phyloP scores from a whole-genome alignment of 768 basidiomycete species.

The Boletus subcaerulescens region DNA sequence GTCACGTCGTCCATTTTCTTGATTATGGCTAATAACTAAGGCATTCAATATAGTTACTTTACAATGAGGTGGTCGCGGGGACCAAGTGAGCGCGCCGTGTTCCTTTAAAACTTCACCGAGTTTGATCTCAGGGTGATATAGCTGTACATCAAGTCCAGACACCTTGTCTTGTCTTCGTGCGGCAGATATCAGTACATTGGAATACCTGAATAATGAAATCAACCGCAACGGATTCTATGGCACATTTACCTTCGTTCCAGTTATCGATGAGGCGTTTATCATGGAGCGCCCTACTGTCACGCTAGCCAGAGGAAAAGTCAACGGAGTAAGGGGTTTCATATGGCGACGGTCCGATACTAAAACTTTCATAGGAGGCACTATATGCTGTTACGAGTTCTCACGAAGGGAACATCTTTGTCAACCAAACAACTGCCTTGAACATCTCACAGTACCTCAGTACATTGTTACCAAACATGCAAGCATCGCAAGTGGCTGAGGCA shows the following conservation, averaged over 20 bases:
- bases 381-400: constrained; percentile 3
- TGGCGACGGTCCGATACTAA: not conserved
- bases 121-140: not conserved
- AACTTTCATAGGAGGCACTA: not conserved
- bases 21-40: not conserved
- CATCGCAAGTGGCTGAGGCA: not conserved
- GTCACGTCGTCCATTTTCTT: not conserved
- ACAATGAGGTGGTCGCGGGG: not conserved
- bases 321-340: constrained; percentile 2
- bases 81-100: not conserved
- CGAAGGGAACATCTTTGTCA: constrained; percentile 1
- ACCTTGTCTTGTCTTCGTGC: constrained; percentile 6
- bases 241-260: constrained; percentile 6
- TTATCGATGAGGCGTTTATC: constrained; percentile 5
- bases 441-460: not conserved
- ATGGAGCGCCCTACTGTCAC: constrained; percentile 1
- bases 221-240: not conserved
- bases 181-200: not conserved
- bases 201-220: not conserved
- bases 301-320: not conserved
- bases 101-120: too few species aligned
- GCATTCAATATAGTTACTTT: not conserved
- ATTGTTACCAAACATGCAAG: not conserved
- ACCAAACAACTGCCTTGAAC: not conserved
- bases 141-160: not conserved